Base-by-base conservation (phyloP, 805 yeast species). In the Teunomyces atbi region DNA sequence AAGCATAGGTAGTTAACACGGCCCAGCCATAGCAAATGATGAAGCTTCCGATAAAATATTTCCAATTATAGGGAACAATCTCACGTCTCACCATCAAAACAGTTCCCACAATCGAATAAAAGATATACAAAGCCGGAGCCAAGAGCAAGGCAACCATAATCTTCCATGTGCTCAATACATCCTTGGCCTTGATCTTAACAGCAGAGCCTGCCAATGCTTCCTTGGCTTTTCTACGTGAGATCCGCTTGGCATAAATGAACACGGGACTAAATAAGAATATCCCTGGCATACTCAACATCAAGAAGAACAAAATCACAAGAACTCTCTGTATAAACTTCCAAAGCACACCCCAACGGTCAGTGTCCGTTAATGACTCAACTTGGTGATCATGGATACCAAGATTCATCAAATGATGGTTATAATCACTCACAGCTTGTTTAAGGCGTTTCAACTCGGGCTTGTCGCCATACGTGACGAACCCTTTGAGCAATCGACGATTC, bases 161-260 rank as follows among this genome's bases (percentile, higher is more conserved):
- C 50, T 71, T 71, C 76, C 76, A 71, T 1, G 75, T 66, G 5
- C 71, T 67, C 40, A 71, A 55, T 19, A 71, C 76, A 55, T 71
- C 76, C 13, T 59, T 63, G 33, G 74, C 77, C 42, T 66, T 62
- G 48, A 71, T 61, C 44, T 71, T 71, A 7, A 71, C 77, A 18
- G 62, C 61, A 1, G 73, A 68, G 1, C 60, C 63, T 3, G 66
- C 70, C 42, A 71, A 57, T 13, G 76, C 76, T 47, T 68, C 66
- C 16, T 55, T 56, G 26, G 73, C 74, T 52, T 71, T 71, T 34
- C 53, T 44, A 18, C 48, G 55, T 3, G 75, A 68, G 26, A 70
- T 70, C 27, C 59, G 54, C 34, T 52, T 55, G 2, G 72, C 62
- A 11, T 61, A 62, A 16, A 69, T 60, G 52, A 71, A 71, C 11